Evolutionary conservation across 139 green algal genomes (phyloP).

Genomic region (Tetradesmus obliquus): DNA sequence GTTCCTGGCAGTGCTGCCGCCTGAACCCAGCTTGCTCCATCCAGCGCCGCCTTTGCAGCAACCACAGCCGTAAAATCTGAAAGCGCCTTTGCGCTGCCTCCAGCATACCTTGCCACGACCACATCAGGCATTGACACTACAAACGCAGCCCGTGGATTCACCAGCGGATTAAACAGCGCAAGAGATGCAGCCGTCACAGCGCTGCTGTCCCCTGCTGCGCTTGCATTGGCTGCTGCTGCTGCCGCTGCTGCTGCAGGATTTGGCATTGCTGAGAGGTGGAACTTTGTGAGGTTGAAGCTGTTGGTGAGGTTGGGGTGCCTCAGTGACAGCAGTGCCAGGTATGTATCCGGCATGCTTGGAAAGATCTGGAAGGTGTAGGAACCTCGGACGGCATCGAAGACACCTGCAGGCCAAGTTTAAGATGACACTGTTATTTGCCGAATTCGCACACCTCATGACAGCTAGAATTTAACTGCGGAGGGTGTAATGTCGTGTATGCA

Average conservation of each 20-base stretch:
- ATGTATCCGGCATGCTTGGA: constrained; percentile 30
- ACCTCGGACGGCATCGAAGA: constrained; percentile 34
- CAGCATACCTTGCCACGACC: constrained; percentile 5
- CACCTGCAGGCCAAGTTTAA: constrained; percentile 16
- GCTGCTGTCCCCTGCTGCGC: not conserved
- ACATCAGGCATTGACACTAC: constrained; percentile 17
- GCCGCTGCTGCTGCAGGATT: not conserved
- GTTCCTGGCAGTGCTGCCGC: not conserved
- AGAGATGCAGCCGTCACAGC: not conserved
- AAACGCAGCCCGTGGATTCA: constrained; percentile 35
- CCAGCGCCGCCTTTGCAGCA: constrained; percentile 20
- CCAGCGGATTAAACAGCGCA: constrained; percentile 44
- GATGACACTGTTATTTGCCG: too few relatives aligned
- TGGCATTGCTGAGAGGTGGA: constrained; percentile 33
- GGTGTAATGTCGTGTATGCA: not conserved
- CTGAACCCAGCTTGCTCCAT: constrained; percentile 27
- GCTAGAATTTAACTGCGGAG: too few relatives aligned
- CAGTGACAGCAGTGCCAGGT: constrained; percentile 48
- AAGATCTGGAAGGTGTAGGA: constrained; percentile 38
- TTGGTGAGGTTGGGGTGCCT: constrained; percentile 21
- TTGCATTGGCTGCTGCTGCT: not conserved
- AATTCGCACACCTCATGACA: too few relatives aligned
- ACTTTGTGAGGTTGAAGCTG: constrained; percentile 30
- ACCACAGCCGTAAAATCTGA: constrained; percentile 40
- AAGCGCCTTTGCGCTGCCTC: constrained; percentile 31